Evolutionary conservation across 2,329 filamentous ascomycete genomes (phyloP).

Genomic region (Verticillium dahliae): DNA sequence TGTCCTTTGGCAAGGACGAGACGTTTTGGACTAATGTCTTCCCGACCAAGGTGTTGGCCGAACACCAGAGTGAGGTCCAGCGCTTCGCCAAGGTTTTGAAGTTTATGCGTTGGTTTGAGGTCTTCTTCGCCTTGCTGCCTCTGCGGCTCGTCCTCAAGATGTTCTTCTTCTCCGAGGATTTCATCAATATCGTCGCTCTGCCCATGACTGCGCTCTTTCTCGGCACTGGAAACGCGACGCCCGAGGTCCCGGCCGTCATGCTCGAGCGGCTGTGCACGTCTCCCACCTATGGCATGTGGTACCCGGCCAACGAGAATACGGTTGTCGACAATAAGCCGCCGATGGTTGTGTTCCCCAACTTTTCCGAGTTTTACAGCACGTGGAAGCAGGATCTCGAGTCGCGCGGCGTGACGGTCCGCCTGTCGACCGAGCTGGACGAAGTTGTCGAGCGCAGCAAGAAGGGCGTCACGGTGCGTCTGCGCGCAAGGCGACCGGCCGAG

Average conservation of each 20-base stretch:
- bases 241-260: constrained; percentile 60
- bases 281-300: constrained; percentile 48
- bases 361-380: constrained; percentile 49
- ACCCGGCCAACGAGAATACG: constrained; percentile 36
- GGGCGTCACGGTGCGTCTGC: constrained; percentile 43
- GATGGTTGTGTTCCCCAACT: constrained; percentile 57
- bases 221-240: constrained; percentile 63
- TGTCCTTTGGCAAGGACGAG: constrained; percentile 52
- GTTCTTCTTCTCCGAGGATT: constrained; percentile 60
- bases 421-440: constrained; percentile 47
- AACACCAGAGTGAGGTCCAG: constrained; percentile 46
- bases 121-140: constrained; percentile 49
- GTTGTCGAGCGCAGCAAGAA: constrained; percentile 41
- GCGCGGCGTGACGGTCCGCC: constrained; percentile 46
- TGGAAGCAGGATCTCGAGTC: constrained; percentile 47
- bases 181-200: constrained; percentile 61
- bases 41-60: constrained; percentile 45
- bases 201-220: constrained; percentile 46
- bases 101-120: constrained; percentile 46
- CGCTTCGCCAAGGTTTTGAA: constrained; percentile 46
- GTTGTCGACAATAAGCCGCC: constrained; percentile 48
- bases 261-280: constrained; percentile 48
- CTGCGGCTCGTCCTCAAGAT: constrained; percentile 57
- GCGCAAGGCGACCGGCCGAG: constrained; percentile 24
- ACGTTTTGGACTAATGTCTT: constrained; percentile 59